These are phyloP conservation scores for Aureobasidium sp. DNA, from an alignment of 2,329 filamentous ascomycete species.

Conservation along the genomic window DNA sequence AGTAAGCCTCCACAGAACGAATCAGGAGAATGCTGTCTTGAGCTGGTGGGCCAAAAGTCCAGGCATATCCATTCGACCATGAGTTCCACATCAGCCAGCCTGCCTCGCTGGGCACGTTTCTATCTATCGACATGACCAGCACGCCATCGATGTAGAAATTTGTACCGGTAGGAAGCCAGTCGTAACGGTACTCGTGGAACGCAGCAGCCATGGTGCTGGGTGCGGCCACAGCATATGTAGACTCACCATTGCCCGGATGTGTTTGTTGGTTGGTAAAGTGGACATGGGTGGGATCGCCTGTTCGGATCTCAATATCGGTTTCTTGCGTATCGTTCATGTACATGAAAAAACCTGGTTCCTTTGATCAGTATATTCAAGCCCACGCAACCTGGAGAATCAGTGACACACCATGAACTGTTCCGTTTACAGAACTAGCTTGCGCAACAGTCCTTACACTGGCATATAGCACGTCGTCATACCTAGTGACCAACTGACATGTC, in stretches of 20 bases:
- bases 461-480: constrained; percentile 55
- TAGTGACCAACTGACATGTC: constrained; percentile 55
- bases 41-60: constrained; percentile 64
- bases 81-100: constrained; percentile 61
- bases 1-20: constrained; percentile 69
- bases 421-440: constrained; percentile 53
- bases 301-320: constrained; percentile 61
- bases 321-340: constrained; percentile 74
- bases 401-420: constrained; percentile 58
- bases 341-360: constrained; percentile 57
- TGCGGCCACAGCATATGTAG: constrained; percentile 54
- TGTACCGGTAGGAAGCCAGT: constrained; percentile 58
- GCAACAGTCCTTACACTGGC: constrained; percentile 65
- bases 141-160: constrained; percentile 62
- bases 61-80: constrained; percentile 57
- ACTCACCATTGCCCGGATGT: constrained; percentile 51
- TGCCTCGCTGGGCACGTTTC: constrained; percentile 43
- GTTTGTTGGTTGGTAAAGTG: constrained; percentile 54
- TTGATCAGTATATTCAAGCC: not conserved
- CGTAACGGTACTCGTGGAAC: constrained; percentile 77
- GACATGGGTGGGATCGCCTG: constrained; percentile 2
- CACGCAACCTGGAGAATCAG: not conserved
- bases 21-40: constrained; percentile 58
- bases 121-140: constrained; percentile 48
- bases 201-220: constrained; percentile 56